Evolutionary conservation across 768 basidiomycete species (phyloP), one percentile per base, ranked within the genome.

Genomic region (Butyriboletus loyo): DNA sequence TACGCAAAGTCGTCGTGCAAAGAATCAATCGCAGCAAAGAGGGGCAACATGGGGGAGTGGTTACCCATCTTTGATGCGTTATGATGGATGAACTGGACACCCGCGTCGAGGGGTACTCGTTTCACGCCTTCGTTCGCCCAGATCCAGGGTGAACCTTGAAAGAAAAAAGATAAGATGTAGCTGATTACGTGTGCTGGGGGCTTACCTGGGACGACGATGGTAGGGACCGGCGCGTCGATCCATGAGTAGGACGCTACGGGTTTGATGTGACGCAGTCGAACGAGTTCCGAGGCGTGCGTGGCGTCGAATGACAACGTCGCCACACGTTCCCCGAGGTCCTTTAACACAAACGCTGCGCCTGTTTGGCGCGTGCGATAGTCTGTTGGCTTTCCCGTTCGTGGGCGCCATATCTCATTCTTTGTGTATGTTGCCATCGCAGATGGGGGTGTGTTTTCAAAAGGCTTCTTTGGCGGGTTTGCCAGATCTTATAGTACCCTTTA

Each of bases 101-200:
- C 84, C 6, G 62, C 66, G 61, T 89, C 88, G 13, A 72, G 73
- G 4, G 75, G 73, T 14, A 89, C 81, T 7, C 65, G 74, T 58
- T 75, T 81, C 1, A 87, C 74, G 61, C 1, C n/a, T n/a, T 69
- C 62, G 24, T 79, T 73, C 4, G 63, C 71, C 86, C 86, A 87
- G 48, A 77, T 66, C 19, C 77, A 75, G 0, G 86, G 85, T 0
- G 80, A 82, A 0, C 85, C 85, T 87, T n/a, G n/a, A n/a, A n/a
- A n/a, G n/a, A n/a, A n/a, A n/a, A n/a, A n/a, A n/a, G n/a, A n/a
- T n/a, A n/a, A n/a, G n/a, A n/a, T 30, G 15, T 36, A 42, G 40
- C 2, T n/a, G 37, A 36, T 17, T 6, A 8, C 1, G 27, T 19
- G 3, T 13, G 24, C 5, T 9, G 28, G n/a, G 37, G 27, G 28